These are phyloP conservation scores for Monosporozyma yasuniensis DNA, from an alignment of 805 yeast species.

Conservation along the genomic window DNA sequence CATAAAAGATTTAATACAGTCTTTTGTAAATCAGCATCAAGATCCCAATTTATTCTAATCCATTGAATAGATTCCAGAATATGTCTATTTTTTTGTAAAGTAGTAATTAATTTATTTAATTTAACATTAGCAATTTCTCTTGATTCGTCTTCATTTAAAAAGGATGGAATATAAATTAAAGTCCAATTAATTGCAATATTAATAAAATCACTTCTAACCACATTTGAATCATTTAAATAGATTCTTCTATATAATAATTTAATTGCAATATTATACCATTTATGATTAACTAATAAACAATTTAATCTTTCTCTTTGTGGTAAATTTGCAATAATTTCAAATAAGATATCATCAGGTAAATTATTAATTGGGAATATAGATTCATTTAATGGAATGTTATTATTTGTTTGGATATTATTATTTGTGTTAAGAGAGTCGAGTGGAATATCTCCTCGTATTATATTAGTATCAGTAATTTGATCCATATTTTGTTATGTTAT, in stretches of 20 bases:
- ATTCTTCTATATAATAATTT: constrained; percentile 31
- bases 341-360: constrained; percentile 24
- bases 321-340: constrained; percentile 29
- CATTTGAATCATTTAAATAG: constrained; percentile 35
- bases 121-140: constrained; percentile 27
- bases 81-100: constrained; percentile 18
- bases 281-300: constrained; percentile 21
- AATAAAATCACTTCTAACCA: constrained; percentile 31
- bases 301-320: constrained; percentile 30
- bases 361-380: constrained; percentile 12
- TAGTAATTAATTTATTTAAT: constrained; percentile 20
- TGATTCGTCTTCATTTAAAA: constrained; percentile 20
- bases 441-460: background rate
- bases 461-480: too few relatives aligned
- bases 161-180: constrained; percentile 24
- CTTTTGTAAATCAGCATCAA: constrained; percentile 27
- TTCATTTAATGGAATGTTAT: background rate
- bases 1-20: constrained; percentile 25
- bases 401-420: too few relatives aligned
- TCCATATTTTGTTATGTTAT: too few relatives aligned
- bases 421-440: background rate
- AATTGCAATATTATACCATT: constrained; percentile 26
- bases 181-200: constrained; percentile 36
- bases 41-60: constrained; percentile 38
- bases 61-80: constrained; percentile 28